These are phyloP conservation scores for Globisporangium okanoganense DNA, from an alignment of 352 stramenopile species.

Conservation along the genomic window DNA sequence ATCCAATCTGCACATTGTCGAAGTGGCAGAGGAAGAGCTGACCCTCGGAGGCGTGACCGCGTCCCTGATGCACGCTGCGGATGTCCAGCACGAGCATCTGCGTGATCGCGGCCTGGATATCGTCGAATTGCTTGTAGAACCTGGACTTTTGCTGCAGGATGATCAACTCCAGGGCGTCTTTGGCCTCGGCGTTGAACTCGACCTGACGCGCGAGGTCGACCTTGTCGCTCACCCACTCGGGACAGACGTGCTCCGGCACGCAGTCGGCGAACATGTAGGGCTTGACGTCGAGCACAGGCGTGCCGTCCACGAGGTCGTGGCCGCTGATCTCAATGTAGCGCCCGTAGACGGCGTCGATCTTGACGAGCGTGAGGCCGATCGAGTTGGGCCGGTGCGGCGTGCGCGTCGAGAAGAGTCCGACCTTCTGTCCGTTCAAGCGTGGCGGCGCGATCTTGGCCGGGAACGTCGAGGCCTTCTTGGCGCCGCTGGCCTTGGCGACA, in stretches of 20 bases:
- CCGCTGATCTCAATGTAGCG: constrained; percentile 88
- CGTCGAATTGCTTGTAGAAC: constrained; percentile 59
- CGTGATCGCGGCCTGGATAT: constrained; percentile 59
- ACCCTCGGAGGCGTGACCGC: constrained; percentile 42
- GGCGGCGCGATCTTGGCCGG: constrained; percentile 79
- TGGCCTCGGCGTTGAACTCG: constrained; percentile 46
- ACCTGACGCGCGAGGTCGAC: constrained; percentile 47
- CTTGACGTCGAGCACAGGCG: constrained; percentile 98
- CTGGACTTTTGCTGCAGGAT: constrained; percentile 39
- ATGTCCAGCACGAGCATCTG: constrained; percentile 85
- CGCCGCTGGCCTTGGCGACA: constrained; percentile 28
- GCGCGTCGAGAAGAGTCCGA: constrained; percentile 95
- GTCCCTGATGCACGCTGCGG: constrained; percentile 74
- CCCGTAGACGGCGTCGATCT: constrained; percentile 84
- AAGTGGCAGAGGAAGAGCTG: constrained; percentile 75
- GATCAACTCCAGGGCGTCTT: constrained; percentile 32
- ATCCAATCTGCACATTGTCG: constrained; percentile 71
- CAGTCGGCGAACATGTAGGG: constrained; percentile 93
- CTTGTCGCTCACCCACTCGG: constrained; percentile 63
- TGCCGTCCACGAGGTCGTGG: constrained; percentile 95
- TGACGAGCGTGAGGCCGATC: constrained; percentile 90
- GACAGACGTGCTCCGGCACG: constrained; percentile 48
- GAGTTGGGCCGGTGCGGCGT: constrained; percentile 96
- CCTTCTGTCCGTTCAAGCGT: constrained; percentile 67
- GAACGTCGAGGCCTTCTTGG: constrained; percentile 57